Conservation (phyloP, 2,329 filamentous ascomycete species). For the Fusarium succisae region DNA sequence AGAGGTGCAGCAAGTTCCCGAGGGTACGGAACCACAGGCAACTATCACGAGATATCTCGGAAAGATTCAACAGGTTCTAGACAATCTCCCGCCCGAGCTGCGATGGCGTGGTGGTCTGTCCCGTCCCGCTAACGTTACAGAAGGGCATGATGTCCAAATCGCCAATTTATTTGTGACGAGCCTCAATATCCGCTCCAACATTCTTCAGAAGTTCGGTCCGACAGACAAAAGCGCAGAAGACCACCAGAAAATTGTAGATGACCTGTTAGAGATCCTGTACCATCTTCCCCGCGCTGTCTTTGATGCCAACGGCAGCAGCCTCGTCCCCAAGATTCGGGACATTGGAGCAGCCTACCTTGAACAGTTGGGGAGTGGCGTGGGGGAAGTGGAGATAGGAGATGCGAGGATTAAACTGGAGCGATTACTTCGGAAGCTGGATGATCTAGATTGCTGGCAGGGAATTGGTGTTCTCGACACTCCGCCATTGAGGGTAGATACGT, state of each 20-base stretch:
- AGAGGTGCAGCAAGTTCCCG: conserved; percentile 35
- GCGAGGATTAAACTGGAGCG: conserved; percentile 41
- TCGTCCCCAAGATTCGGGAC: conserved; percentile 51
- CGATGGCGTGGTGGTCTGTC: conserved; percentile 50
- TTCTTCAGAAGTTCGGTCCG: conserved; percentile 46
- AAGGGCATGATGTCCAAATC: conserved; percentile 50
- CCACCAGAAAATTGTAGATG: conserved; percentile 48
- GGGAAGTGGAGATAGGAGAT: conserved; percentile 1
- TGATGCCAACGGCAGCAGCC: conserved; percentile 46
- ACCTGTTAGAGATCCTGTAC: conserved; percentile 49
- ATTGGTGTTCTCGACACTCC: conserved; percentile 17
- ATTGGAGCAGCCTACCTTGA: conserved; percentile 49
- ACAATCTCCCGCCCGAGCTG: conserved; percentile 46
- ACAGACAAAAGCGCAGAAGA: conserved; percentile 26
- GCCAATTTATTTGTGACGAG: conserved; percentile 51
- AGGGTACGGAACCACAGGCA: conserved; percentile 1
- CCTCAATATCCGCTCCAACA: conserved; percentile 49
- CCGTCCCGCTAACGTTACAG: conserved; percentile 41
- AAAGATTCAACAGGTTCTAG: conserved; percentile 44
- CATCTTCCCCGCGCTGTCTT: conserved; percentile 47
- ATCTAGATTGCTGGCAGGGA: conserved; percentile 47
- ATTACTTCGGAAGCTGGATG: conserved; percentile 44
- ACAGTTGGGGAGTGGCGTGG: conserved; percentile 25
- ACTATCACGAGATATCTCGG: conserved; percentile 20
- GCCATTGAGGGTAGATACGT: background rate